Evolutionary conservation across 306 rosid species (phyloP).

Genomic region (Gillenia trifoliata): DNA sequence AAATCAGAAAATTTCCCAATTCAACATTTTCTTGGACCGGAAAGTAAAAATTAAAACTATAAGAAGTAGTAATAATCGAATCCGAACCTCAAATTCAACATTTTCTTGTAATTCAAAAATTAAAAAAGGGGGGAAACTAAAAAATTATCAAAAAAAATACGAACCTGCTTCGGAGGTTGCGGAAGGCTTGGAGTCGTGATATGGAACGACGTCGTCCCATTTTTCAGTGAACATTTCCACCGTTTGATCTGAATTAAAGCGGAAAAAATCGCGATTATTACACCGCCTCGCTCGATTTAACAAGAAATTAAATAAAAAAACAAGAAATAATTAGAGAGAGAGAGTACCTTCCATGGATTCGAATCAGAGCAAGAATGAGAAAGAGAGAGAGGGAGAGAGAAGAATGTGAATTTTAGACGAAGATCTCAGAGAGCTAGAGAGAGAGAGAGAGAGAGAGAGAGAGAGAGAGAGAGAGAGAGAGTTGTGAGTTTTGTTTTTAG

Average conservation of each 20-base stretch:
- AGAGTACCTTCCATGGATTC: slow-evolving; percentile 48
- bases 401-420: neutral
- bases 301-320: neutral
- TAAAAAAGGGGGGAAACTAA: neutral
- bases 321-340: slow-evolving; percentile 4
- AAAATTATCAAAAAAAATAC: neutral
- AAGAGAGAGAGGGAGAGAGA: slow-evolving; percentile 4
- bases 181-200: slow-evolving; percentile 33
- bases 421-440: neutral
- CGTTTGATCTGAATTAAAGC: slow-evolving; percentile 35
- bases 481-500: neutral
- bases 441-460: neutral
- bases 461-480: slow-evolving; percentile 3
- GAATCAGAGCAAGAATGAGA: slow-evolving; percentile 13
- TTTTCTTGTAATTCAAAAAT: neutral
- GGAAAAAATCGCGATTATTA: neutral
- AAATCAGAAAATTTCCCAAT: neutral
- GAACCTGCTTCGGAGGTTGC: slow-evolving; percentile 41
- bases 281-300: neutral
- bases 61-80: neutral
- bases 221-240: slow-evolving; percentile 36
- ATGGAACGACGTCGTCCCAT: slow-evolving; percentile 20
- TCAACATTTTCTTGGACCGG: neutral
- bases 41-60: neutral
- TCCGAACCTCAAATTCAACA: neutral